A percentile compares a stretch with the other conserved stretches of the same genome.
Conservation (phyloP, 495 filamentous ascomycete genomes). For the Trichoderma virens region DNA sequence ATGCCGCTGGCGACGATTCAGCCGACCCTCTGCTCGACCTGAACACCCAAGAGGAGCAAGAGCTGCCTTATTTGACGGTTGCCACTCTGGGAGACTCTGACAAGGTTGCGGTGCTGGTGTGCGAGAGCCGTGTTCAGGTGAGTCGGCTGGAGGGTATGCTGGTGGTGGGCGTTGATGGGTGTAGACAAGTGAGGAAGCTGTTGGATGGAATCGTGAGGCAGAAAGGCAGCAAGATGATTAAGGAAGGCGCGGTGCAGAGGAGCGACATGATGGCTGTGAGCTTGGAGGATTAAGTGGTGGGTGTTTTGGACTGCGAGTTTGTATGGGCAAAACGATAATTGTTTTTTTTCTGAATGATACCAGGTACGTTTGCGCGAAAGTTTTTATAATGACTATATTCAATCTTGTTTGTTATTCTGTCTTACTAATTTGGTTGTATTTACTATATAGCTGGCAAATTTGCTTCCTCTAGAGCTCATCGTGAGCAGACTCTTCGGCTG, state of each 20-base stretch:
- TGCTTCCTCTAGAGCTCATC: conserved; percentile 36
- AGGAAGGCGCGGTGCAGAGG: conserved; percentile 44
- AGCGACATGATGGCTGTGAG: conserved; percentile 38
- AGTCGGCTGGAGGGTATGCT: conserved; percentile 82
- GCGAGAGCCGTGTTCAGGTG: conserved; percentile 77
- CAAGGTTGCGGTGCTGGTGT: conserved; percentile 67
- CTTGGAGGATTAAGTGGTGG: conserved; percentile 23
- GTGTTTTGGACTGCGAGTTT: neutral
- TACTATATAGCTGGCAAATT: neutral
- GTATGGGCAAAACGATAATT: neutral
- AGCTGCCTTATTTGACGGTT: conserved; percentile 82
- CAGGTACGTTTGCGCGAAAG: neutral
- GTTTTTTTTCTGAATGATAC: conserved; percentile 10
- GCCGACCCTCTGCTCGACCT: conserved; percentile 86
- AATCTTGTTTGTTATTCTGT: neutral
- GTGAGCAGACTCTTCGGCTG: conserved; percentile 25
- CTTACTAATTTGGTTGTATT: neutral
- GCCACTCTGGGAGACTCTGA: conserved; percentile 66
- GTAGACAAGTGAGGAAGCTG: conserved; percentile 73
- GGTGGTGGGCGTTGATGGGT: conserved; percentile 85
- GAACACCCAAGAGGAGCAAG: conserved; percentile 78
- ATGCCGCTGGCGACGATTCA: conserved; percentile 52
- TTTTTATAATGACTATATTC: neutral
- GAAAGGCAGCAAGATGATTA: conserved; percentile 57
- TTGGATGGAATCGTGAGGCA: conserved; percentile 61